A percentile compares a stretch with the other conserved stretches of the same genome.
phyloP scores from a whole-genome alignment of 306 rosid genomes.

The Medicago lupulina region DNA sequence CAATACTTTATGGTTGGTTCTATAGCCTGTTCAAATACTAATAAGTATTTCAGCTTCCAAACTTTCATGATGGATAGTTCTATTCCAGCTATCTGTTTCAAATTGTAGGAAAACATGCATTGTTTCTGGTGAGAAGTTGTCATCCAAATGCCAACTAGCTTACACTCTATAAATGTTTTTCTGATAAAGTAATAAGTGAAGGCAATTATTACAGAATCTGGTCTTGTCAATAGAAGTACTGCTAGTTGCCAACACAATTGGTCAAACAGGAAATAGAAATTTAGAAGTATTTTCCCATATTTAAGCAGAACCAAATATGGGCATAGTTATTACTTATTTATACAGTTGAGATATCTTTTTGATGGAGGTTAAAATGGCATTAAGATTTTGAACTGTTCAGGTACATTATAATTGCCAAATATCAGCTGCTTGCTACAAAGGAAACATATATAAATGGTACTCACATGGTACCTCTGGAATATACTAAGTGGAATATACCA shows the following conservation, averaged over 20 bases:
- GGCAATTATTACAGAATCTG: not conserved
- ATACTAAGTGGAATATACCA: slow-evolving; percentile 20
- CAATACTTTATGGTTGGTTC: slow-evolving; percentile 7
- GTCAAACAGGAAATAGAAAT: not conserved
- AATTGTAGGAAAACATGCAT: not conserved
- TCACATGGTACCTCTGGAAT: slow-evolving; percentile 6
- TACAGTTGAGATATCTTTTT: slow-evolving; percentile 10
- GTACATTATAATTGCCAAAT: slow-evolving; percentile 26
- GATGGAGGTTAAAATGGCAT: not conserved
- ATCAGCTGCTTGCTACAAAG: slow-evolving; percentile 6
- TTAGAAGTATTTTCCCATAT: not conserved
- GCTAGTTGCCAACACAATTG: not conserved
- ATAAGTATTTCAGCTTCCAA: not conserved
- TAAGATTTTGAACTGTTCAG: not conserved
- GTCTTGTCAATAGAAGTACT: not conserved
- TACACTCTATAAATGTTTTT: not conserved
- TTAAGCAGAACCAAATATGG: not conserved
- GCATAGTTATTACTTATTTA: not conserved
- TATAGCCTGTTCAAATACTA: not conserved
- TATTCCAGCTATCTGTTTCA: too few relatives aligned
- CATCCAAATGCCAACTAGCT: not conserved
- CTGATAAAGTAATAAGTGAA: not conserved
- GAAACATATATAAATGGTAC: slow-evolving; percentile 17
- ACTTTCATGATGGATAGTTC: not conserved
- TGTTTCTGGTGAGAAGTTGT: not conserved